Conservation (phyloP, 2,329 filamentous ascomycete species). For the Calonectria hawksworthii region DNA sequence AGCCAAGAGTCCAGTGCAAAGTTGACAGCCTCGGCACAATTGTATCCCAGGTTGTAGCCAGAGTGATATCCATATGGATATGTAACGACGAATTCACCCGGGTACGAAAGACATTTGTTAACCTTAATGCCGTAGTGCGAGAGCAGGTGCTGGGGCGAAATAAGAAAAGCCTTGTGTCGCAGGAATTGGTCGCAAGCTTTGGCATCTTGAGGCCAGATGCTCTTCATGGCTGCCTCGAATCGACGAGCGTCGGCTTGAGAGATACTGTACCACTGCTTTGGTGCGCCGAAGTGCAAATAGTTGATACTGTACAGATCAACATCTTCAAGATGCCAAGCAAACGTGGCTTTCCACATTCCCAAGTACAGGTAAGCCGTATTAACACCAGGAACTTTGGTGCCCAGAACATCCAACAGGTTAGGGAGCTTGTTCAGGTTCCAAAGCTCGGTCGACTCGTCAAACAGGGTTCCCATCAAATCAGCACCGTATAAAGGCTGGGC, state of each 20-base stretch:
- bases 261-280: slow-evolving; percentile 99
- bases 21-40: slow-evolving; percentile 98
- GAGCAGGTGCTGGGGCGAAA: slow-evolving; percentile 89
- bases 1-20: slow-evolving; percentile 97
- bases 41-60: slow-evolving; percentile 97
- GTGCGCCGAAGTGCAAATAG: slow-evolving; percentile 98
- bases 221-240: slow-evolving; percentile 96
- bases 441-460: slow-evolving; percentile 83
- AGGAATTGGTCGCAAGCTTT: slow-evolving; percentile 97
- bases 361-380: slow-evolving; percentile 98
- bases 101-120: slow-evolving; percentile 94
- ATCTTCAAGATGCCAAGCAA: slow-evolving; percentile 98
- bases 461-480: slow-evolving; percentile 95
- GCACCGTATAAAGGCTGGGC: slow-evolving; percentile 95
- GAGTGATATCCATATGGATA: slow-evolving; percentile 99
- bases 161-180: slow-evolving; percentile 96
- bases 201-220: slow-evolving; percentile 92
- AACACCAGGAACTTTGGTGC: slow-evolving; percentile 95
- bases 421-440: slow-evolving; percentile 98
- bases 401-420: slow-evolving; percentile 93
- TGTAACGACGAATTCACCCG: slow-evolving; percentile 98
- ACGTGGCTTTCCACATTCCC: slow-evolving; percentile 99
- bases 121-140: slow-evolving; percentile 95
- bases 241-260: slow-evolving; percentile 93
- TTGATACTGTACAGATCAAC: slow-evolving; percentile 99